phyloP scores from a whole-genome alignment of 345 rosid genomes.

The Citrus inodora region DNA sequence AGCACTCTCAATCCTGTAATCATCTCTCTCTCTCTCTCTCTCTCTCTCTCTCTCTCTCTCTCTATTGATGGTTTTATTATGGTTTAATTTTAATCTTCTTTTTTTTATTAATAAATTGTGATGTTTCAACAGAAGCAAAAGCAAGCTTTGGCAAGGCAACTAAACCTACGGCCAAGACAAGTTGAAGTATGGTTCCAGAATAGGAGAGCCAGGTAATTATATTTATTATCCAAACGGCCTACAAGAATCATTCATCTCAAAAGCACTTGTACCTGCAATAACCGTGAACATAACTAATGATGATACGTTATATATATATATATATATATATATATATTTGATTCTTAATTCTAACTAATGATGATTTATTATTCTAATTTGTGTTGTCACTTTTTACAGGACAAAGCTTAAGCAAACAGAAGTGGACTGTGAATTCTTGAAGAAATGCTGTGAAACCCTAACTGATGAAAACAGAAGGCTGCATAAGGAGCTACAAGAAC shows the following conservation, averaged over 20 bases:
- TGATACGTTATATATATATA: too few relatives aligned
- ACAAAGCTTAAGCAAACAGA: conserved; percentile 99
- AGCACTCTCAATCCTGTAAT: conserved; percentile 93
- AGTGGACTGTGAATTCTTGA: conserved; percentile 88
- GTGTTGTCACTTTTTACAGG: conserved; percentile 30
- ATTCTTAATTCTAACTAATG: neutral
- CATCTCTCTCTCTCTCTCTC: neutral
- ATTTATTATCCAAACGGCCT: conserved; percentile 5
- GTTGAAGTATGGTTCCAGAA: conserved; percentile 99
- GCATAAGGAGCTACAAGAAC: conserved; percentile 88
- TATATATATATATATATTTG: neutral
- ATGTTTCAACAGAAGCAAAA: conserved; percentile 74
- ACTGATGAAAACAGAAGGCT: conserved; percentile 91
- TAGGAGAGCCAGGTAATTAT: conserved; percentile 83
- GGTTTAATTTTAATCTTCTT: neutral
- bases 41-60: conserved; percentile 2
- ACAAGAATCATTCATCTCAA: neutral
- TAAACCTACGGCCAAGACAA: conserved; percentile 87
- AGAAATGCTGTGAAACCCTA: conserved; percentile 85
- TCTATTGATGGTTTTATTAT: neutral
- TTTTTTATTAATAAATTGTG: too few relatives aligned
- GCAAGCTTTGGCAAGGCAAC: conserved; percentile 83
- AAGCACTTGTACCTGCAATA: conserved; percentile 12
- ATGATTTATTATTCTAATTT: neutral
- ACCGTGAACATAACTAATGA: neutral